Conservation (phyloP, 1,139 yeast species). For the Diutina sp. region DNA sequence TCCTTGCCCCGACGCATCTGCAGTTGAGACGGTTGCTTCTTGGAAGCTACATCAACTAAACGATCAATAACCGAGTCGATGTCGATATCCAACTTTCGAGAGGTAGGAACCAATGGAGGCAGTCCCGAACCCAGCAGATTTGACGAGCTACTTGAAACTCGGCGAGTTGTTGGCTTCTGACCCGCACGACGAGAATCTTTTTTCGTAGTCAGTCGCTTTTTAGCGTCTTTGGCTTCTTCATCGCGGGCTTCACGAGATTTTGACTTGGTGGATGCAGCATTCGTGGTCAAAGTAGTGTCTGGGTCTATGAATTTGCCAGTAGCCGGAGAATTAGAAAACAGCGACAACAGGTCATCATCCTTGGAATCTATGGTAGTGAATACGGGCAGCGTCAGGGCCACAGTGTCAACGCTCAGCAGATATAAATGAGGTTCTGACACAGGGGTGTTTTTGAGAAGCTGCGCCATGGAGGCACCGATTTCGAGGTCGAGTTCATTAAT, state of each 20-base stretch:
- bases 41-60: slow-evolving; percentile 32
- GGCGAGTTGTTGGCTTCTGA: not conserved
- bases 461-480: slow-evolving; percentile 34
- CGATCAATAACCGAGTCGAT: slow-evolving; percentile 44
- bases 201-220: not conserved
- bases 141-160: not conserved
- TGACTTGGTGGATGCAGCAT: not conserved
- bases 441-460: slow-evolving; percentile 15
- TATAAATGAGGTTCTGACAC: not conserved
- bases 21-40: slow-evolving; percentile 8
- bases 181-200: not conserved
- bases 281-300: not conserved
- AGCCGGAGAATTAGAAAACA: not conserved
- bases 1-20: slow-evolving; percentile 21
- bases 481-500: slow-evolving; percentile 22
- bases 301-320: not conserved
- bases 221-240: not conserved
- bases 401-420: not conserved
- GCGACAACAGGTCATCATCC: slow-evolving; percentile 1
- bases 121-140: slow-evolving; percentile 9
- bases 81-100: slow-evolving; percentile 21
- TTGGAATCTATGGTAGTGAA: not conserved
- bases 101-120: slow-evolving; percentile 14
- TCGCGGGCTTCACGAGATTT: not conserved
- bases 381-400: slow-evolving; percentile 2